Base-by-base conservation (phyloP, 768 basidiomycete species). In the Russula compacta region DNA sequence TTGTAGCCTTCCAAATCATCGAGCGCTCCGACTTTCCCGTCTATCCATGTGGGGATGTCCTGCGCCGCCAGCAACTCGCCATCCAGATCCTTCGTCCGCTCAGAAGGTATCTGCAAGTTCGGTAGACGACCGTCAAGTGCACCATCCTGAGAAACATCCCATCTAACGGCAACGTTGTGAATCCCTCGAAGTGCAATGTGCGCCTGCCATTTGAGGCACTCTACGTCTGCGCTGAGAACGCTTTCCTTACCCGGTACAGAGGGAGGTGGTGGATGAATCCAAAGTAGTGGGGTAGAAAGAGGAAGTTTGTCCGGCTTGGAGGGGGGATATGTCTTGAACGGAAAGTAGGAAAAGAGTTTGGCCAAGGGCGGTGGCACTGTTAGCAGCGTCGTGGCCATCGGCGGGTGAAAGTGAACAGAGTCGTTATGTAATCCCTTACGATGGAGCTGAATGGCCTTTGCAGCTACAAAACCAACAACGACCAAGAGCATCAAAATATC, bases 121-220 rank as follows among this genome's bases (percentile, higher is more conserved):
- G 91, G 91, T 6, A 93, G 78, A 17, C 83, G 78, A 3, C 78
- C 79, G 59, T 83, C 86, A 42, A 89, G 72, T 6, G 82, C 86
- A 38, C 91, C 91, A 55, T 87, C 83, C 24, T 81, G 76, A 15
- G 80, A 70, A 33, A 93, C 76, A 71, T 92, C 86, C 74, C 82
- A 87, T 47, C 87, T 82, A 14, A 91, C 70, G 21, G 71, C 73
- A 57, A 89, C 72, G 66, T 71, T 64, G 19, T 67, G 69, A 61
- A 87, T 68, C 8, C 82, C 83, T 59, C 87, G 84, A 51, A 86
- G 81, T 29, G 85, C 85, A 51, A 89, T 76, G 67, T 87, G 91
- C 0, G 91, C 88, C 71, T 93, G 91, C 90, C 90, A 92, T 73
- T 90, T 92, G 69, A 93, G 81, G 70, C 90, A 92, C 67, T 92